Evolutionary conservation across 2,329 filamentous ascomycete species (phyloP).

Genomic region (Neofusicoccum cordaticola): DNA sequence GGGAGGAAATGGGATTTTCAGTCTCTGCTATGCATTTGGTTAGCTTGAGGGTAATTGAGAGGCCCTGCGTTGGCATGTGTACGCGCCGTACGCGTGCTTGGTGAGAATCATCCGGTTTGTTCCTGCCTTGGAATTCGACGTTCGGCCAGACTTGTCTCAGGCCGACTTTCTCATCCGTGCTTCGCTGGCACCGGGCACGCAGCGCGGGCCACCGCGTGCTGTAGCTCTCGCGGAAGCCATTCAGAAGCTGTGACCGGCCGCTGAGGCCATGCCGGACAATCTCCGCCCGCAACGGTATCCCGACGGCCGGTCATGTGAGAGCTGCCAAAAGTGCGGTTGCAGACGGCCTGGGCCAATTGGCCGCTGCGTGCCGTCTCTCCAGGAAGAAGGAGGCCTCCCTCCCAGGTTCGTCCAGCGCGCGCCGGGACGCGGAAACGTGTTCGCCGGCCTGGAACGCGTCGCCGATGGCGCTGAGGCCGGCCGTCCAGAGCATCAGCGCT

Average conservation of each 20-base stretch:
- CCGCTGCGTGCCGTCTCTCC: not conserved
- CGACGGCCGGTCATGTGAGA: conserved; percentile 7
- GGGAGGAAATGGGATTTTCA: not conserved
- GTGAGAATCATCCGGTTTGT: not conserved
- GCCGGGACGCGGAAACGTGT: not conserved
- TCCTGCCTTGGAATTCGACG: not conserved
- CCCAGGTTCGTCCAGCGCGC: not conserved
- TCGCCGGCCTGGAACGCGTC: not conserved
- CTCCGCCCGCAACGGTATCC: conserved; percentile 11
- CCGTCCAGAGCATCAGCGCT: not conserved
- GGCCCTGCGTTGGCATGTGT: not conserved
- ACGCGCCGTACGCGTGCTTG: not conserved
- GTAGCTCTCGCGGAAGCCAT: not conserved
- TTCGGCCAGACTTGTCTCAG: conserved; percentile 11
- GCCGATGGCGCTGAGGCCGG: not conserved
- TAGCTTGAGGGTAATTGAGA: not conserved
- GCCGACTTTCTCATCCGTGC: conserved; percentile 2
- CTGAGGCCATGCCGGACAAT: conserved; percentile 8
- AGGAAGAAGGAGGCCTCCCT: not conserved
- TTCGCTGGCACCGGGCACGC: not conserved
- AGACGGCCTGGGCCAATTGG: not conserved
- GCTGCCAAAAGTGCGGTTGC: not conserved
- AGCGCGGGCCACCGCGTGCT: conserved; percentile 6
- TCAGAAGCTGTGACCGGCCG: not conserved
- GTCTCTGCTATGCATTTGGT: not conserved